Evolutionary conservation across 2,329 filamentous ascomycete species (phyloP).

Genomic region (Whalleya microplaca): DNA sequence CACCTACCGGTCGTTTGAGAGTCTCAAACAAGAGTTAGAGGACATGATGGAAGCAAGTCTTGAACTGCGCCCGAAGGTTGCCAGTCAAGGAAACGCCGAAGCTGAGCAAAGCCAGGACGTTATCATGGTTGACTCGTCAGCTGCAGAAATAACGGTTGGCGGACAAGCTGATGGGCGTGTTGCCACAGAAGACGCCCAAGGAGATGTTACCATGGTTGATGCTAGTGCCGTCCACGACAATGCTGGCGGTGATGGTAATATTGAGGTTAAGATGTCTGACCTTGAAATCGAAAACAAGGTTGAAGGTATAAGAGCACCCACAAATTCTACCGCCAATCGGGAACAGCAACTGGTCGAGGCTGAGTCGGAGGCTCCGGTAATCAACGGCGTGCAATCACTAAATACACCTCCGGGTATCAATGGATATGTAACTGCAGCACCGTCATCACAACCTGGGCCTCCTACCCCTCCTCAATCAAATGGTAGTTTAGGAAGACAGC

Average conservation of each 20-base stretch:
- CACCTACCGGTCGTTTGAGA: conserved; percentile 69
- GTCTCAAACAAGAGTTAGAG: conserved; percentile 74
- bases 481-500: conserved; percentile 55
- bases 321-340: conserved; percentile 34
- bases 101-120: conserved; percentile 49
- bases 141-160: conserved; percentile 52
- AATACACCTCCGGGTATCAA: conserved; percentile 55
- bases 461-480: conserved; percentile 71
- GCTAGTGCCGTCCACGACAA: conserved; percentile 42
- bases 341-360: conserved; percentile 30
- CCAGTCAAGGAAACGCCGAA: conserved; percentile 41
- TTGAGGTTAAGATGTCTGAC: conserved; percentile 51
- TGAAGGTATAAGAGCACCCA: conserved; percentile 37
- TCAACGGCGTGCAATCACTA: conserved; percentile 37
- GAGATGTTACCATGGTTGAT: conserved; percentile 43
- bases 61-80: conserved; percentile 51
- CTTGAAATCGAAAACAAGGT: conserved; percentile 35
- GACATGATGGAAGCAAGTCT: conserved; percentile 71
- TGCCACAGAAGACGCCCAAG: conserved; percentile 40
- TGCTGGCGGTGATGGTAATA: conserved; percentile 44
- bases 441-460: conserved; percentile 48
- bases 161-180: conserved; percentile 34
- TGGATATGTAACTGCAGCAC: conserved; percentile 45
- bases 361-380: conserved; percentile 32
- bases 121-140: conserved; percentile 55